A percentile compares a stretch with the other conserved stretches of the same genome.
phyloP scores from a whole-genome alignment of 139 green algal species.

The Chlorella sorokiniana region DNA sequence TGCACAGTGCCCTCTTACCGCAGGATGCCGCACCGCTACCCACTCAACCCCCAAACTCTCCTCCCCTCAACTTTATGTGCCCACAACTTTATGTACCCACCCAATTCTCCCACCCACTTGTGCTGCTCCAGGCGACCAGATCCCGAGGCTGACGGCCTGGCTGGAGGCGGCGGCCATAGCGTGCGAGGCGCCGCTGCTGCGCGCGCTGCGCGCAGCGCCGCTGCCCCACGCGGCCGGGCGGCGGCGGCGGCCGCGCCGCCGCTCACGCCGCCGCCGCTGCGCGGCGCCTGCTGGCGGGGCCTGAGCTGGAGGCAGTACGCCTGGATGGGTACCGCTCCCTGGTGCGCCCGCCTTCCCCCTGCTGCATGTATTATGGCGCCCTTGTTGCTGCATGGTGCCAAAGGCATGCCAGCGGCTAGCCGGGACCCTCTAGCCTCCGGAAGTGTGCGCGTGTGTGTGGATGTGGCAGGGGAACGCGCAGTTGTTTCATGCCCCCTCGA shows the following conservation, averaged over 20 bases:
- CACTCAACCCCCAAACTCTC: no score
- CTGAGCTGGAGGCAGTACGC: conserved; percentile 45
- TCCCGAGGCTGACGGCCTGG: conserved; percentile 48
- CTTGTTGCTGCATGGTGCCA: not conserved
- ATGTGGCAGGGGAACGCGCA: no score
- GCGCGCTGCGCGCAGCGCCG: conserved; percentile 56
- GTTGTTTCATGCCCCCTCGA: no score
- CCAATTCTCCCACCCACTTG: not conserved
- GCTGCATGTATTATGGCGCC: not conserved
- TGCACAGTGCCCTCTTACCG: no score
- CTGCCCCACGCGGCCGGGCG: conserved; percentile 34
- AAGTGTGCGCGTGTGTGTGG: no score
- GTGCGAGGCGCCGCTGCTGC: conserved; percentile 60
- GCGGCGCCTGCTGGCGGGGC: conserved; percentile 3
- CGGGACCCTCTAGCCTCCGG: no score
- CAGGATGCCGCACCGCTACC: no score
- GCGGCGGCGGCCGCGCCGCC: conserved; percentile 44
- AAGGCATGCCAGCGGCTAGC: no score
- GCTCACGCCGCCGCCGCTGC: conserved; percentile 48
- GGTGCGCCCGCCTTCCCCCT: not conserved
- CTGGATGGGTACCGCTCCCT: conserved; percentile 69
- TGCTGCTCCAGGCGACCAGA: conserved; percentile 29
- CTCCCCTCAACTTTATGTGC: no score
- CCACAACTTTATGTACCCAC: no score
- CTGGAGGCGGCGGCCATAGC: conserved; percentile 40